Evolutionary conservation across 495 filamentous ascomycete species (phyloP).

Genomic region (Aspergillus bertholletiae): DNA sequence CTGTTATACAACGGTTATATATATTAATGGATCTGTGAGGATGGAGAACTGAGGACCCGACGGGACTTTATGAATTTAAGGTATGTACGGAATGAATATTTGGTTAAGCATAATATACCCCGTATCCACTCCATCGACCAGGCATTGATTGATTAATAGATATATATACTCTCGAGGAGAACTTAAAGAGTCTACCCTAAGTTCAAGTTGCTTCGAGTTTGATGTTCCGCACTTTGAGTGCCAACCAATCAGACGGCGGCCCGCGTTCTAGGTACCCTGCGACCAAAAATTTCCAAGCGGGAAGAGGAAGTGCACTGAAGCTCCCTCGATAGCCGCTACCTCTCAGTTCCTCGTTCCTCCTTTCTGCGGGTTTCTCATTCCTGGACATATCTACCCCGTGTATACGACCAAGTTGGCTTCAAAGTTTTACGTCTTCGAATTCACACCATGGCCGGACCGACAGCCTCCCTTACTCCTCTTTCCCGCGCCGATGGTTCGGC

Average conservation of each 20-base stretch:
- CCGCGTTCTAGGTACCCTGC: slow-evolving; percentile 11
- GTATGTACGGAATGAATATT: no score
- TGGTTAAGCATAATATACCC: no score
- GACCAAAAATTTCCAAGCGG: slow-evolving; percentile 16
- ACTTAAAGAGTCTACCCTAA: no score
- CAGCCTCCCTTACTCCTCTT: slow-evolving; percentile 48
- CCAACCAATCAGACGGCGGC: slow-evolving; percentile 17
- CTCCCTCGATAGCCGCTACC: neutral
- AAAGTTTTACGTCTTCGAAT: no score
- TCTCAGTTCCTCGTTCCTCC: neutral
- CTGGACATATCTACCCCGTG: neutral
- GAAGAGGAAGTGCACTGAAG: neutral
- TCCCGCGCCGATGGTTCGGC: slow-evolving; percentile 83
- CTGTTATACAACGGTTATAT: no score
- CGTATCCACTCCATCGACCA: no score
- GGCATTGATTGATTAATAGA: no score
- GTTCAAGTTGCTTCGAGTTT: no score
- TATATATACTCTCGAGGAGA: no score
- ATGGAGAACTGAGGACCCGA: no score
- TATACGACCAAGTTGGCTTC: neutral
- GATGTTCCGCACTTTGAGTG: neutral
- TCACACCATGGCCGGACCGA: slow-evolving; percentile 34
- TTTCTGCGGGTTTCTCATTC: neutral
- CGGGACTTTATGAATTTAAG: no score
- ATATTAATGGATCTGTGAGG: no score